Conservation (phyloP, 768 basidiomycete species). For the Lenzites betulinus region DNA sequence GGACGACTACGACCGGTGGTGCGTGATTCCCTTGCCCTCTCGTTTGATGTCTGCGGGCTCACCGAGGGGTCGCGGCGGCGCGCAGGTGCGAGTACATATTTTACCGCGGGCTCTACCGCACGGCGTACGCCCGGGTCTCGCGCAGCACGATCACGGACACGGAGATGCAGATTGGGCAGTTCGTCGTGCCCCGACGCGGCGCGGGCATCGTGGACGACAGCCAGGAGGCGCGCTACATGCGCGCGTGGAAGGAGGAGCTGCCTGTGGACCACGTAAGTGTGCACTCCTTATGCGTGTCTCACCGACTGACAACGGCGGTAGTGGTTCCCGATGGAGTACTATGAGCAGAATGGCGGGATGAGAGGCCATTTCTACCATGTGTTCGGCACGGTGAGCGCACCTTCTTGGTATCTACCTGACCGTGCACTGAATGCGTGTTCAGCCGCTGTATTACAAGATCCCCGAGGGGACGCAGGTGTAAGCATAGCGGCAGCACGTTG, state of each 20-base stretch:
- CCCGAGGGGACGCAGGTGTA: conserved; percentile 39
- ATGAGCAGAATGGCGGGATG: conserved; percentile 58
- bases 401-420: not conserved
- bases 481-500: not conserved
- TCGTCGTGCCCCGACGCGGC: conserved; percentile 68
- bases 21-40: no score
- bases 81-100: conserved; percentile 92
- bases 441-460: conserved; percentile 45
- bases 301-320: no score
- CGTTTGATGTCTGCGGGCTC: no score
- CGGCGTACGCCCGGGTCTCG: conserved; percentile 81
- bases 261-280: conserved; percentile 60
- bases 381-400: conserved; percentile 59
- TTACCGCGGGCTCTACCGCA: conserved; percentile 78
- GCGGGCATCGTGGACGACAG: conserved; percentile 57
- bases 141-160: conserved; percentile 88
- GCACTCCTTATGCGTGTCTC: no score
- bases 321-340: conserved; percentile 82
- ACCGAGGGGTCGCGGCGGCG: no score
- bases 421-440: not conserved
- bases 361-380: conserved; percentile 80
- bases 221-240: conserved; percentile 62
- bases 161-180: conserved; percentile 86
- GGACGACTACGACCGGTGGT: conserved; percentile 76
- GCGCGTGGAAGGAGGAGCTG: conserved; percentile 66